These are phyloP conservation scores for Leishmania amazonensis DNA, from an alignment of 208 protist genomes.

Conservation along the genomic window DNA sequence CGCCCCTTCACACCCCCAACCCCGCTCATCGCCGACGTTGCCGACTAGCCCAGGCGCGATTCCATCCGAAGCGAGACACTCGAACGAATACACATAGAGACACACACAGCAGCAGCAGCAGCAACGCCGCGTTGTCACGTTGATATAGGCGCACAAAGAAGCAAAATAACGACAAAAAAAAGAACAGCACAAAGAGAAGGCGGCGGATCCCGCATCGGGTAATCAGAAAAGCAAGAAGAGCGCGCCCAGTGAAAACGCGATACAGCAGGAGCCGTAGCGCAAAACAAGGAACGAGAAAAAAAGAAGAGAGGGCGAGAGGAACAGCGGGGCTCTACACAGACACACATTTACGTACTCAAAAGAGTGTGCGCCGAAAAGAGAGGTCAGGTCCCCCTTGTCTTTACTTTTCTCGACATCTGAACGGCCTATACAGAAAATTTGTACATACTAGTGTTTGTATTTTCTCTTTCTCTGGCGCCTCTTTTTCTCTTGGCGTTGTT, in stretches of 20 bases:
- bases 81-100: neutral
- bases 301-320: neutral
- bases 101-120: neutral
- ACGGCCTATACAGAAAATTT: neutral
- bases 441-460: neutral
- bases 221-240: neutral
- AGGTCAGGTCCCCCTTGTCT: neutral
- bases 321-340: neutral
- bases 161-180: neutral
- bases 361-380: neutral
- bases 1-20: neutral
- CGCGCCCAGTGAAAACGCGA: neutral
- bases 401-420: neutral
- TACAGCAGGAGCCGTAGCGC: neutral
- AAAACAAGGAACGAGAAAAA: neutral
- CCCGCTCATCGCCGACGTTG: neutral
- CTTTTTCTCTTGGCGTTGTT: neutral
- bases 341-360: neutral
- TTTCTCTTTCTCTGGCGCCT: neutral
- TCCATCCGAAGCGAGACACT: neutral
- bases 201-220: too few species aligned
- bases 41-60: neutral
- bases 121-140: neutral
- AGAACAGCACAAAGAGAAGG: neutral
- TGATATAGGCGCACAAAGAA: neutral